These are phyloP conservation scores for Waltergamsia citrina DNA, from an alignment of 2,329 filamentous ascomycete species.

Conservation along the genomic window DNA sequence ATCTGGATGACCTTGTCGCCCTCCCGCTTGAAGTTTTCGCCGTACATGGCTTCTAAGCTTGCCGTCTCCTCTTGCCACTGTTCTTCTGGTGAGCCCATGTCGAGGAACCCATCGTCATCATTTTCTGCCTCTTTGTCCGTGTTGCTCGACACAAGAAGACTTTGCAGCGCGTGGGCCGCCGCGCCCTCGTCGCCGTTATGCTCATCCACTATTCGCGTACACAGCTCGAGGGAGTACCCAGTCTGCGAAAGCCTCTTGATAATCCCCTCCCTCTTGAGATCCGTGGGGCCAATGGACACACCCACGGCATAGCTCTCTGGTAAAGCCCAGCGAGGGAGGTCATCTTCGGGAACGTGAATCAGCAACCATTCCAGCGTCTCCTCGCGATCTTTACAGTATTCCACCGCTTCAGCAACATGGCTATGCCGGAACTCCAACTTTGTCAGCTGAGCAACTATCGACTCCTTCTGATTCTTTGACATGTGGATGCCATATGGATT, in stretches of 20 bases:
- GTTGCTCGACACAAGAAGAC: constrained; percentile 20
- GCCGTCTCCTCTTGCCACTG: constrained; percentile 80
- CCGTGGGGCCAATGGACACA: constrained; percentile 73
- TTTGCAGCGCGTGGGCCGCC: constrained; percentile 73
- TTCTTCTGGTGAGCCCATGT: constrained; percentile 44
- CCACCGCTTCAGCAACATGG: constrained; percentile 80
- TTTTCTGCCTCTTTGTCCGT: constrained; percentile 4
- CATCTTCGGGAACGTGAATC: constrained; percentile 94
- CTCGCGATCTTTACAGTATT: constrained; percentile 82
- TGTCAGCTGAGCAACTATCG: constrained; percentile 63
- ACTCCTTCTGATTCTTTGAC: constrained; percentile 41
- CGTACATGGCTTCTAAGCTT: constrained; percentile 79
- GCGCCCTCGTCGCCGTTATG: constrained; percentile 62
- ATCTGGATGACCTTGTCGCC: constrained; percentile 62
- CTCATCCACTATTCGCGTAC: constrained; percentile 65
- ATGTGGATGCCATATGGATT: constrained; percentile 71
- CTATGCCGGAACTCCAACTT: constrained; percentile 80
- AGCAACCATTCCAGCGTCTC: constrained; percentile 94
- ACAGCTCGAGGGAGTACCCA: constrained; percentile 80
- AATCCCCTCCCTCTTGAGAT: constrained; percentile 71
- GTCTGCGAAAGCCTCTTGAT: constrained; percentile 73
- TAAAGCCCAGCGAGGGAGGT: constrained; percentile 84
- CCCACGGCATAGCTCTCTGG: constrained; percentile 89
- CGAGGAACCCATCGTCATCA: constrained; percentile 32
- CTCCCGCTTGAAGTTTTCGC: constrained; percentile 55